Evolutionary conservation across 202 grass and related monocot genomes (phyloP), one percentile per base, ranked within the genome.

Genomic region (Schoenoplectus tabernaemontani): DNA sequence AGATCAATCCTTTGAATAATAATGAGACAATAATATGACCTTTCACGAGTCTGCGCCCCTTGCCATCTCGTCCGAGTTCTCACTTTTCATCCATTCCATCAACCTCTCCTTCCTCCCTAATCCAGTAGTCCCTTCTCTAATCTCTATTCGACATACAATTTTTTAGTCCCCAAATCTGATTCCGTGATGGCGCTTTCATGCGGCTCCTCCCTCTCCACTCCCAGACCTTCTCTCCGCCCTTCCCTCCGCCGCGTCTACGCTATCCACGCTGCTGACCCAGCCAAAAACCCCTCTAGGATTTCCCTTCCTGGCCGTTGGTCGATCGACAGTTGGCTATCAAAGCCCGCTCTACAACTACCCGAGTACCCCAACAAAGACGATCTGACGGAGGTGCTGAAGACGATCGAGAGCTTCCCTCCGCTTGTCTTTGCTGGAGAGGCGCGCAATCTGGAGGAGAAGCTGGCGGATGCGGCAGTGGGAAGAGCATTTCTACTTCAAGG

Each of bases 391-490:
- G 92, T 96, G 58, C 89, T 96, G 23, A 75, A 57, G 74, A 92
- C 92, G 57, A 85, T 96, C 56, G 92, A 92, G 84, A 37, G 78
- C 38, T 96, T 96, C 79, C 92, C 92, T 23, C 92, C 92, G 61
- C 85, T 96, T 61, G 93, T 96, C n/a, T 96, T 96, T 64, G 93
- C 93, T 30, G 93, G 93, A 1, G 93, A 96, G 84, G 89, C 93
- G 36, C 87, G 93, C 2, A 83, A n/a, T 4, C 82, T 96, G 38
- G 93, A 96, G 83, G 89, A 96, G 84, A 88, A 82, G 1, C 87
- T 96, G 24, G 86, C 86, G 23, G 89, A 96, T 37, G 92, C 93
- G 0, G 93, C 93, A 10, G 1, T 90, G 23, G 92, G 92, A 23
- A 37, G 90, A 7, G 87, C 89, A 34, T 96, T 96, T 76, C 87